A percentile compares a stretch with the other conserved stretches of the same genome.
phyloP scores from a whole-genome alignment of 2,329 filamentous ascomycete genomes.

The Colletotrichum lupini region DNA sequence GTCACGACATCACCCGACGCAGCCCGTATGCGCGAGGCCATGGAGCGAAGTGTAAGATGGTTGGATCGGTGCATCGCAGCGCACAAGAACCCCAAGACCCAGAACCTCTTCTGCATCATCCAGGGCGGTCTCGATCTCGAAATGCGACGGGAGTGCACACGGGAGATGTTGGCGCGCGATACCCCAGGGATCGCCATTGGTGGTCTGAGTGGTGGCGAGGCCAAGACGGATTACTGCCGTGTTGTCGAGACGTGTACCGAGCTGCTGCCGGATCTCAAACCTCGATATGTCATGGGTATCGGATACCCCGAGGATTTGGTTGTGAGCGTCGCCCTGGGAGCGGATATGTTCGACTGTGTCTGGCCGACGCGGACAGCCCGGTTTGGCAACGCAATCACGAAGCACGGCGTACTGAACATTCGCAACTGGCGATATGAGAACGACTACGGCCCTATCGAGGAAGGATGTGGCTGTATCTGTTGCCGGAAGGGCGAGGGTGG shows the following conservation, averaged over 20 bases:
- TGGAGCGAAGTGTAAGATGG: conserved; percentile 95
- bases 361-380: conserved; percentile 97
- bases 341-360: conserved; percentile 99
- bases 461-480: conserved; percentile 82
- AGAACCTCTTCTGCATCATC: conserved; percentile 99
- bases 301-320: conserved; percentile 97
- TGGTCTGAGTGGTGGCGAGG: conserved; percentile 93
- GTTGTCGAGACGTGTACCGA: conserved; percentile 89
- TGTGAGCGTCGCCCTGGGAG: conserved; percentile 91
- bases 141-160: conserved; percentile 84
- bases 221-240: conserved; percentile 90
- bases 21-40: conserved; percentile 90
- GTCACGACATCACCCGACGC: conserved; percentile 94
- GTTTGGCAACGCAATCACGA: conserved; percentile 94
- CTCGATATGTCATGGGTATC: conserved; percentile 99
- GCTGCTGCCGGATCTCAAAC: conserved; percentile 88
- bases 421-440: conserved; percentile 78
- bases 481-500: conserved; percentile 78
- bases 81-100: conserved; percentile 82
- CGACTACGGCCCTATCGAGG: conserved; percentile 87
- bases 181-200: conserved; percentile 98
- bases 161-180: conserved; percentile 87
- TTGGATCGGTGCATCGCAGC: conserved; percentile 93
- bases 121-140: conserved; percentile 93
- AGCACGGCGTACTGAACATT: conserved; percentile 83